Percentiles rank a stretch among this genome's conserved stretches.
Evolutionary conservation across 225 moss, liverwort and hornwort species (phyloP).

Genomic region (Sphagnum contortum): DNA sequence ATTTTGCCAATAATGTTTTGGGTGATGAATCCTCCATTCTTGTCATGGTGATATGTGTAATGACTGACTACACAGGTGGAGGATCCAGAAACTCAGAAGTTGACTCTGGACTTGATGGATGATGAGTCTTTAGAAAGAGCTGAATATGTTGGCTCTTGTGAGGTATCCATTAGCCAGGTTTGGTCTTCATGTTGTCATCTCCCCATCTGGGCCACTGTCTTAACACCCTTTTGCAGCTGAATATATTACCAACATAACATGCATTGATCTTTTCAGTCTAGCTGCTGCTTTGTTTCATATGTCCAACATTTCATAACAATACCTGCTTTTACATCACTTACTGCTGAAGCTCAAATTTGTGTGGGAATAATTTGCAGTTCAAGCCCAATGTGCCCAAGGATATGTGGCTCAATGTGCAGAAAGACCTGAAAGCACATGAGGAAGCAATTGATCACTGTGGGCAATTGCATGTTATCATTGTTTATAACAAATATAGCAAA

Average conservation of each 20-base stretch:
- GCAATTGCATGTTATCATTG: slow-evolving; percentile 36
- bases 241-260: neutral
- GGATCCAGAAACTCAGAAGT: slow-evolving; percentile 39
- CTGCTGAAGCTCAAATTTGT: neutral
- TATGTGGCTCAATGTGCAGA: slow-evolving; percentile 70
- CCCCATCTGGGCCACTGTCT: neutral
- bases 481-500: slow-evolving; percentile 29
- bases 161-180: slow-evolving; percentile 35
- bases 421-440: slow-evolving; percentile 30
- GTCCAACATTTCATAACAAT: neutral
- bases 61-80: slow-evolving; percentile 48
- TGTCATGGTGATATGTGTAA: too few relatives aligned
- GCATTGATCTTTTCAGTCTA: neutral
- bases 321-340: too few relatives aligned
- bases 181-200: neutral
- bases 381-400: slow-evolving; percentile 39
- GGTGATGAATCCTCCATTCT: too few relatives aligned
- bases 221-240: neutral
- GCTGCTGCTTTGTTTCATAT: neutral
- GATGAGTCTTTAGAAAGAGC: slow-evolving; percentile 68
- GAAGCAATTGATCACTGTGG: slow-evolving; percentile 25
- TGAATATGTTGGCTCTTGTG: slow-evolving; percentile 56
- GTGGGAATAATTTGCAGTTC: slow-evolving; percentile 25
- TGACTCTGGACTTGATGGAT: slow-evolving; percentile 85
- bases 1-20: too few relatives aligned